Evolutionary conservation across 2,329 filamentous ascomycete genomes (phyloP), one percentile per base, ranked within the genome.

Genomic region (Sporothrix schenckii): DNA sequence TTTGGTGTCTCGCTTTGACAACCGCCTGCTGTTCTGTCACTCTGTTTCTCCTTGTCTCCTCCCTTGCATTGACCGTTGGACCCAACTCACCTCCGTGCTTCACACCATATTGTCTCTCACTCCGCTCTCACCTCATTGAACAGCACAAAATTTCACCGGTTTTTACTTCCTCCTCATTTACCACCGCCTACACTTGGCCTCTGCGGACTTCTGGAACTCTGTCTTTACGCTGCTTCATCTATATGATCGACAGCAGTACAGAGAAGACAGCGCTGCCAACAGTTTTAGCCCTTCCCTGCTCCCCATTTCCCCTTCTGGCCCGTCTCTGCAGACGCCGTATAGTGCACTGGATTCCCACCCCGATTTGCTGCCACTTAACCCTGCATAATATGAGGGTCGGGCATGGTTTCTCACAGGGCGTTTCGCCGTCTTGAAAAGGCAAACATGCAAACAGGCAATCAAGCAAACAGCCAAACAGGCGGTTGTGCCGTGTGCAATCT

Each of bases 401-500:
- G 44, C n/a, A 6, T 56, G 44, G 65, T 41, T 53, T 47, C n/a
- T 30, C 50, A 52, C 10, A 56, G 65, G 27, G 61, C 47, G 61
- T 65, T 34, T 65, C 61, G 61, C 61, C 44, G 24, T n/a, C 10
- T 50, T 6, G 21, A 47, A 63, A 11, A 27, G 39, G 30, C 14
- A 63, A 63, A 63, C n/a, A 47, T 11, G 21, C 58, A 49, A 50
- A 50, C 60, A 65, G 60, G 60, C 56, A 44, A 61, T 61, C 56
- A 61, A 65, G 60, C 21, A 21, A 65, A 30, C 13, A 65, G 60
- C 21, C 60, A 49, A 67, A 30, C 49, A 54, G 34, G 52, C 67
- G 67, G 67, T 14, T 69, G 41, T 68, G 52, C 66, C 66, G 66
- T 60, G 21, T 44, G 11, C 54, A 61, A 50, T 69, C 67, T 69